phyloP scores from a whole-genome alignment of 1,284 basidiomycete species.

The Melampsora medusae region DNA sequence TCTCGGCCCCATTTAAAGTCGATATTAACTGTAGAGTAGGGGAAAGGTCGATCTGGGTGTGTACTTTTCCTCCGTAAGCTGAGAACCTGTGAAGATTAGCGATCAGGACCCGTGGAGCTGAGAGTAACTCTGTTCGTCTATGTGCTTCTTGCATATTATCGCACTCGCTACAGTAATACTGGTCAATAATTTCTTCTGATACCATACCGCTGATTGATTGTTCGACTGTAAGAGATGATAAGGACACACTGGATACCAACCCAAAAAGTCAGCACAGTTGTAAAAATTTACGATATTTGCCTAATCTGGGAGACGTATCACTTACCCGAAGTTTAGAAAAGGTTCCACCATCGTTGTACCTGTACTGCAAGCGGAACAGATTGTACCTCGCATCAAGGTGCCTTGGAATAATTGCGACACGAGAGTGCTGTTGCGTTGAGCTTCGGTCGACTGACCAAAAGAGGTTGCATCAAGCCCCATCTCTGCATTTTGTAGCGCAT shows the following conservation, averaged over 20 bases:
- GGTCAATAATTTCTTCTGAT: neutral
- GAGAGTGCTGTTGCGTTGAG: neutral
- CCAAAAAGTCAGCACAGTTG: no score
- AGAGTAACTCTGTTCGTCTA: conserved; percentile 2
- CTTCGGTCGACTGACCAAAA: neutral
- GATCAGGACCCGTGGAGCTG: neutral
- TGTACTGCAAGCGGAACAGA: neutral
- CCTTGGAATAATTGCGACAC: neutral
- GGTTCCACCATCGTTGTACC: neutral
- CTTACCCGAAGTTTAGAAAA: neutral
- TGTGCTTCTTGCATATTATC: neutral
- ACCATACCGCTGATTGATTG: neutral
- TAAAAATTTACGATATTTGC: no score
- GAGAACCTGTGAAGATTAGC: conserved; percentile 4
- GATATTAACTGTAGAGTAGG: neutral
- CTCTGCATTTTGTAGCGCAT: neutral
- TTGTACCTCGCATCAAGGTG: neutral
- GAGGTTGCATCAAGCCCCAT: neutral
- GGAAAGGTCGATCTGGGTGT: neutral
- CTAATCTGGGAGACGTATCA: no score
- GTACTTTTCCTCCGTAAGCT: neutral
- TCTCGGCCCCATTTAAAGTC: neutral
- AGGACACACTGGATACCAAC: neutral
- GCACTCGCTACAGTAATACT: neutral
- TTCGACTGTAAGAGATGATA: conserved; percentile 1